These are phyloP conservation scores for Lactarius deliciosus DNA, from an alignment of 768 basidiomycete species.

Conservation along the genomic window DNA sequence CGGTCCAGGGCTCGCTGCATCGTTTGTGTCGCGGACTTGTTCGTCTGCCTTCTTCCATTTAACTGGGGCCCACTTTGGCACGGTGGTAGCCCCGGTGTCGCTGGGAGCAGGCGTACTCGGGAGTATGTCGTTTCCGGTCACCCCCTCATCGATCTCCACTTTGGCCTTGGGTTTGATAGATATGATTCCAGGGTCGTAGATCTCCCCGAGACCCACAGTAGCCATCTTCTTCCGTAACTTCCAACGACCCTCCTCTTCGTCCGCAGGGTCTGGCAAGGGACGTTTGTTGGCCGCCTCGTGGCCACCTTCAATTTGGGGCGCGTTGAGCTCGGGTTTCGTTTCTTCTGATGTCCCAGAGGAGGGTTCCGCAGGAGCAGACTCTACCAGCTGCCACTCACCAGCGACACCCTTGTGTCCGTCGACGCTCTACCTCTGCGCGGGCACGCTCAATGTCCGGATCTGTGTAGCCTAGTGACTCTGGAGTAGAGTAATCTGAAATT, in stretches of 20 bases:
- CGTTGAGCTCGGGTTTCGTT: constrained; percentile 24
- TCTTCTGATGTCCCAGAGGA: constrained; percentile 25
- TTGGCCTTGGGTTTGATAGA: constrained; percentile 61
- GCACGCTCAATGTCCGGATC: constrained; percentile 74
- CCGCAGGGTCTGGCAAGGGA: constrained; percentile 35
- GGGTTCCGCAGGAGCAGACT: constrained; percentile 34
- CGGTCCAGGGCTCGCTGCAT: background rate
- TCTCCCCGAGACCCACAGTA: constrained; percentile 63
- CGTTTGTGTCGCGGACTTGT: background rate
- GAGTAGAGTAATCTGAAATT: constrained; percentile 86
- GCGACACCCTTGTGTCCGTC: constrained; percentile 67
- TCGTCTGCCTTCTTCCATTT: constrained; percentile 30
- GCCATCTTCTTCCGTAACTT: constrained; percentile 67
- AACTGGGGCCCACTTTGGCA: constrained; percentile 28
- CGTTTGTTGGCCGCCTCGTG: constrained; percentile 32
- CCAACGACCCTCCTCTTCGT: constrained; percentile 56
- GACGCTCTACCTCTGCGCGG: constrained; percentile 58
- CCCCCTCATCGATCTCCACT: constrained; percentile 40
- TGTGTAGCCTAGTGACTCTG: constrained; percentile 74
- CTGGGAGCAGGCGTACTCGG: background rate
- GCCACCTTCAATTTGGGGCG: constrained; percentile 29
- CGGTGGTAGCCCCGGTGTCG: constrained; percentile 11
- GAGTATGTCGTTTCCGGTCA: background rate
- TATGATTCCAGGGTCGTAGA: constrained; percentile 78
- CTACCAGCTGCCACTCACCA: constrained; percentile 76